Base-by-base conservation (phyloP, 2,329 filamentous ascomycete genomes). In the Aspergillus chevalieri region DNA sequence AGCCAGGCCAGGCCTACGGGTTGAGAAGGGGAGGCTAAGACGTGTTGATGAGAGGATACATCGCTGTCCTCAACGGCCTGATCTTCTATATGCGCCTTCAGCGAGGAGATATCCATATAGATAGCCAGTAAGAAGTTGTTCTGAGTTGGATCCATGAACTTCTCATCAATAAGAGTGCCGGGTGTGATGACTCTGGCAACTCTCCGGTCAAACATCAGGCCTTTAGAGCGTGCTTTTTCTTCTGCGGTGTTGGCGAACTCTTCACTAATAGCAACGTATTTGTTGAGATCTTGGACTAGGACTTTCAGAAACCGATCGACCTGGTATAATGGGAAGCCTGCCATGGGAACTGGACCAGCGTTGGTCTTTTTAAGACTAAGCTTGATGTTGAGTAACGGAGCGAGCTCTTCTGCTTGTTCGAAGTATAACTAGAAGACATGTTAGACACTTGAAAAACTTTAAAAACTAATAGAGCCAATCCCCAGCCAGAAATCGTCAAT, bases 141-240 rank as follows among this genome's bases (percentile, higher is more conserved):
- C 61, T 88, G 84, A 65, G 87, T 92, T 1, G 90, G 89, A 65
- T 97, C 89, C 77, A 98, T 90, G 68, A 97, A 98, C 60, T 90
- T 91, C 71, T 98, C 93, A 68, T 98, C 93, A 57, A 98, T 95
- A 47, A 98, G 76, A 1, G 93, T 98, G 17, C 93, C 93, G 1
- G 93, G 90, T 0, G 93, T 97, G 63, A 98, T 83, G 58, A 98
- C 85, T 50, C 93, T 84, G 15, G 88, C 82, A 12, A 98, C 89
- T 58, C 78, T 84, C 22, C 93, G 85, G 65, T 94, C 87, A 66
- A 93, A 94, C 75, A 92, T 77, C 55, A 92, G 73, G 3, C 89
- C 89, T 12, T 88, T 88, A 17, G 83, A 79, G 64, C 85, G 92
- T 56, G 85, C 74, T 68, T 82, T 89, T 49, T 82, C 82, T 3